A percentile compares a stretch with the other conserved stretches of the same genome.
Evolutionary conservation across 1,284 basidiomycete species (phyloP).

Genomic region (Heterobasidion occidentale): DNA sequence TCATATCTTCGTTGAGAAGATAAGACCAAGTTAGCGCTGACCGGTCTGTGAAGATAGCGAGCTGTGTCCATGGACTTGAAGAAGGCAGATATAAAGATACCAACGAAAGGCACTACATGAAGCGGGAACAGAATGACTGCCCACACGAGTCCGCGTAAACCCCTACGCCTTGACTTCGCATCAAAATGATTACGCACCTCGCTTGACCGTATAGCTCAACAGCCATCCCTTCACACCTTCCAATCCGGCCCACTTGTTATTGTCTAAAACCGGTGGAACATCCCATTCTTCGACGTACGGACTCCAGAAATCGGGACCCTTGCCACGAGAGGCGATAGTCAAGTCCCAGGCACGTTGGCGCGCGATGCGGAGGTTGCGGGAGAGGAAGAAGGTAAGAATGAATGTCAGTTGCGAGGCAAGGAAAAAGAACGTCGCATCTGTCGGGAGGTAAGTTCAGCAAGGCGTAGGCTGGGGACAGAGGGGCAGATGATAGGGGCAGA

Average conservation of each 20-base stretch:
- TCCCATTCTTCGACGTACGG: conserved; percentile 87
- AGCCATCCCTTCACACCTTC: conserved; percentile 29
- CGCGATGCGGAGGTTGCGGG: conserved; percentile 38
- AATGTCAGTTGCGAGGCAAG: conserved; percentile 46
- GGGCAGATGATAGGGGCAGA: conserved; percentile 25
- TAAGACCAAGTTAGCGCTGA: conserved; percentile 22
- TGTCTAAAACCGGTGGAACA: conserved; percentile 43
- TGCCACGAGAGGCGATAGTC: conserved; percentile 73
- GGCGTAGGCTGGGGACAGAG: not conserved
- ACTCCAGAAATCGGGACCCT: conserved; percentile 77
- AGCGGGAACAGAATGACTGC: conserved; percentile 33
- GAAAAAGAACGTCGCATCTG: conserved; percentile 5
- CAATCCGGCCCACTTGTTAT: conserved; percentile 17
- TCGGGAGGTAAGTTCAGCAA: not conserved
- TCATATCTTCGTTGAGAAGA: not conserved
- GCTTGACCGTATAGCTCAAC: conserved; percentile 35
- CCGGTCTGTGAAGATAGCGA: conserved; percentile 61
- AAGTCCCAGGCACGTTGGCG: conserved; percentile 74
- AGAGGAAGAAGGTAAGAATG: conserved; percentile 75
- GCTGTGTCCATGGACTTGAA: conserved; percentile 66
- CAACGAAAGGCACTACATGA: conserved; percentile 64
- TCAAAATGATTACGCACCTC: conserved; percentile 2
- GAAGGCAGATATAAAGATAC: conserved; percentile 55
- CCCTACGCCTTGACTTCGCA: not conserved
- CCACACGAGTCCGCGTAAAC: conserved; percentile 41